These are phyloP conservation scores for Myriosclerotinia curreyana DNA, from an alignment of 2,329 filamentous ascomycete genomes.

Conservation along the genomic window DNA sequence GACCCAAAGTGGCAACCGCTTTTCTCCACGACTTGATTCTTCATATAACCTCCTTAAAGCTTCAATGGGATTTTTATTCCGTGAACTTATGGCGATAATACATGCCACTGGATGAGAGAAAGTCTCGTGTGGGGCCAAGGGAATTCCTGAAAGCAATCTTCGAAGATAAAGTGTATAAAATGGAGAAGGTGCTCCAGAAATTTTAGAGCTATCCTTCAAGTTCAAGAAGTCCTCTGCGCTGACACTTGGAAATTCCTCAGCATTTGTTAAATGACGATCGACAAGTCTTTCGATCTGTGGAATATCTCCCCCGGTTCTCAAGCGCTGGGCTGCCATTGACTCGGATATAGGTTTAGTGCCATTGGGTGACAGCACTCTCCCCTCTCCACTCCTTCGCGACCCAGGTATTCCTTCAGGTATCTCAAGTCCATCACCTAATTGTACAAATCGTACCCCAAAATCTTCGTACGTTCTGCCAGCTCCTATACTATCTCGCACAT, in stretches of 20 bases:
- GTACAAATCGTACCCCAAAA: conserved; percentile 82
- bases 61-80: conserved; percentile 79
- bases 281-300: conserved; percentile 76
- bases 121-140: conserved; percentile 81
- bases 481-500: conserved; percentile 85
- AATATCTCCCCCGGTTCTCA: conserved; percentile 50
- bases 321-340: conserved; percentile 27
- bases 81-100: conserved; percentile 91
- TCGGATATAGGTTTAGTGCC: conserved; percentile 27
- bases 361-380: conserved; percentile 28
- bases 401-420: conserved; percentile 45
- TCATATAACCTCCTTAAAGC: conserved; percentile 80
- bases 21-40: conserved; percentile 75
- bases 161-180: conserved; percentile 85
- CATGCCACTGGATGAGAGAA: conserved; percentile 93
- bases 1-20: conserved; percentile 77
- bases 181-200: conserved; percentile 56
- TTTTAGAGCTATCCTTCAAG: conserved; percentile 38
- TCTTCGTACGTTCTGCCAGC: conserved; percentile 81
- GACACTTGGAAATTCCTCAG: conserved; percentile 51
- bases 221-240: conserved; percentile 41
- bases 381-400: conserved; percentile 39
- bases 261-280: conserved; percentile 72
- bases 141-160: conserved; percentile 74
- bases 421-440: conserved; percentile 60